Base-by-base conservation (phyloP, 192 early-diverging fungal genomes). In the Gaertneriomyces semiglobifer region DNA sequence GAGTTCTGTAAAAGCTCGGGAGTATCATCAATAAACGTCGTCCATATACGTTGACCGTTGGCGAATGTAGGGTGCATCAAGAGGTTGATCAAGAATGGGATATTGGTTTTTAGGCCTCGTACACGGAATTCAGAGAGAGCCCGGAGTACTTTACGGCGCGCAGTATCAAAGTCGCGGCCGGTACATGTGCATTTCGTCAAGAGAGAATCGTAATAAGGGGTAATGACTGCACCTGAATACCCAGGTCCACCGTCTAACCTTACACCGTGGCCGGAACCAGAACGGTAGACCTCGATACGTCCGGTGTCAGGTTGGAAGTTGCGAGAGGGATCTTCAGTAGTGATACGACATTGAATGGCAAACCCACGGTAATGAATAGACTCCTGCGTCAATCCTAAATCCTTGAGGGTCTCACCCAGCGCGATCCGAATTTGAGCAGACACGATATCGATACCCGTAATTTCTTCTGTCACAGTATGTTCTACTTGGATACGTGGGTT, bases 401-500 rank as follows among this genome's bases (percentile, higher is more conserved):
- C 85, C 6, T 85, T 77, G 52, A 98, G 79, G 9, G 88, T 69
- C 56, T 84, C 85, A 55, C 96, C 96, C 0, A 91, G 89, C 20
- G 96, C 96, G 63, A 98, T 93, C 72, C 94, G 90, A 68, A 98
- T 91, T 74, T 98, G 96, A 47, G 91, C 83, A 61, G 91, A 86
- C 40, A 96, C 90, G 58, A 98, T 84, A 73, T 98, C 94, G 47
- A 98, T 84, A 38, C 96, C 96, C 14, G 94, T 95, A 57, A 96
- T 88, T 77, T 96, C 93, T 80, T 98, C 96, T 74, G 96, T 96
- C 45, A 96, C 92, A 41, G 93, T 93, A 77, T 98, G 96, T 79
- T 98, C 96, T 33, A 98, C 96, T 79, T 98, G 96, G 60, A 98
- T 91, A 77, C 96, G 88, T 53, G 96, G 93, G 74, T 98, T 96